Conservation (phyloP, 306 rosid genomes). For the Castanospermum australe region DNA sequence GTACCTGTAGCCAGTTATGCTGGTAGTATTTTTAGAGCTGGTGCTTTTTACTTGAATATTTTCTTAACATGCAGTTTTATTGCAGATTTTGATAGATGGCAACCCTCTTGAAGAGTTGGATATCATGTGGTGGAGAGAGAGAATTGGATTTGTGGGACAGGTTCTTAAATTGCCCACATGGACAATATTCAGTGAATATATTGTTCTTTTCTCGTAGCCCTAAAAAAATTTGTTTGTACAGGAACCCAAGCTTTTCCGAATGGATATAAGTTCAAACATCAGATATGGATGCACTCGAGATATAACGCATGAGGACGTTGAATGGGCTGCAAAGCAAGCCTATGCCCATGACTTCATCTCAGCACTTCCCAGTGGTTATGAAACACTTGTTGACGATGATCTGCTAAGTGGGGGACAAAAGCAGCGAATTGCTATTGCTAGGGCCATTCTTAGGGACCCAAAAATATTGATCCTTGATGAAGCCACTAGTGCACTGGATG, state of each 20-base stretch:
- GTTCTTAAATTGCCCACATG: constrained; percentile 39
- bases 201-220: constrained; percentile 16
- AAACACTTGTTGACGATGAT: constrained; percentile 88
- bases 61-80: neutral
- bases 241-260: constrained; percentile 94
- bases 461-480: constrained; percentile 90
- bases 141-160: constrained; percentile 95
- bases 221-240: constrained; percentile 30
- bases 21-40: neutral
- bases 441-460: constrained; percentile 96
- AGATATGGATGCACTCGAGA: constrained; percentile 79
- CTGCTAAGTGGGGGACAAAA: constrained; percentile 96
- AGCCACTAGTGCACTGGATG: constrained; percentile 97
- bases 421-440: constrained; percentile 94
- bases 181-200: constrained; percentile 10
- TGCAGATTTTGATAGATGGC: constrained; percentile 87
- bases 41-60: neutral
- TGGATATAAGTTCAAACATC: constrained; percentile 87
- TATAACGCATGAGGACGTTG: constrained; percentile 66
- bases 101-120: constrained; percentile 72
- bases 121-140: constrained; percentile 90
- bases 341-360: constrained; percentile 87
- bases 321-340: constrained; percentile 97
- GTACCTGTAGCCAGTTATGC: neutral
- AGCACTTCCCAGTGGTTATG: constrained; percentile 81